Base-by-base conservation (phyloP, 306 rosid genomes). In the Cicer pinnatifidum region DNA sequence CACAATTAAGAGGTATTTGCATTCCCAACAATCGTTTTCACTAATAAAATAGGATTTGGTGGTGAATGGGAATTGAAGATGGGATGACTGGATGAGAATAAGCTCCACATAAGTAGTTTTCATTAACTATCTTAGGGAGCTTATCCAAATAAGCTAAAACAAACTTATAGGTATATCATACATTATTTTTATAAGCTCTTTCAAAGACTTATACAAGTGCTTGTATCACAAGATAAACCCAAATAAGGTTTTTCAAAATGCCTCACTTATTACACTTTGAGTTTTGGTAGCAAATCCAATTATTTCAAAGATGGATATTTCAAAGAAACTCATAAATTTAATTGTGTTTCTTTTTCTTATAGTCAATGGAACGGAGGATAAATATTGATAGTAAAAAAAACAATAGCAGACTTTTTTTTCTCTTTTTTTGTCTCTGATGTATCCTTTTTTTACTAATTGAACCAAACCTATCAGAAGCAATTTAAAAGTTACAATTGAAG, bases 401-500 rank as follows among this genome's bases (percentile, higher is more conserved):
- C 7, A 10, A 17, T 17, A 17, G 33, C 4, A 10, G 0, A 45
- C n/a, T 52, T 7, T 70, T 70, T 28, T 48, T 40, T 40, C n/a
- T 41, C 10, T 3, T 45, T 13, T 16, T 47, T 51, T 20, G 16
- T 23, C 9, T 38, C 0, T 39, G 35, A 37, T 23, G 37, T 19
- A 48, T 57, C 59, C 51, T 80, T 10, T 17, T 17, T 33, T 50
- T 51, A 69, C 63, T 28, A 28, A 28, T 54, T 37, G 19, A 28
- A 23, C 8, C 1, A 45, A 8, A 61, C 2, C 48, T 9, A 6
- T 72, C 47, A 72, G 41, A 71, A 59, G 63, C 58, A 41, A 64
- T n/a, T 53, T 5, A 52, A 73, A 15, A 67, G 72, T 81, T 75
- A 51, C 52, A 74, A 16, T 17, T 15, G 19, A 45, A 62, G 53